Conservation (phyloP, 208 protist genomes). For the Porcisia deanei region DNA sequence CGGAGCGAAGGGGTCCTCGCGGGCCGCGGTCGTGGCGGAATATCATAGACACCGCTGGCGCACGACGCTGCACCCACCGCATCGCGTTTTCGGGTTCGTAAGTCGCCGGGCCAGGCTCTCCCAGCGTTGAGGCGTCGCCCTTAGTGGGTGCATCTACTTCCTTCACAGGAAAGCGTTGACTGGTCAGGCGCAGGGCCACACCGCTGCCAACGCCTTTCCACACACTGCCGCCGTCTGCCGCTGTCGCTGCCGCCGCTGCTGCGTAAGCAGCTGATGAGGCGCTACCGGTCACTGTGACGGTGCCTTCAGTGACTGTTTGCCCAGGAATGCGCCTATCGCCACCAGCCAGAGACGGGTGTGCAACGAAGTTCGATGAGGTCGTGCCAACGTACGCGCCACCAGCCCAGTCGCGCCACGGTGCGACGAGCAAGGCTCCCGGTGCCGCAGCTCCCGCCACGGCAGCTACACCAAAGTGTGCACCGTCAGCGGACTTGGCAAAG, state of each 20-base stretch:
- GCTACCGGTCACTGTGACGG: background rate
- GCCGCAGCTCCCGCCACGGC: background rate
- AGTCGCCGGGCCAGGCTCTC: conserved; percentile 26
- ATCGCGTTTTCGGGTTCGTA: conserved; percentile 27
- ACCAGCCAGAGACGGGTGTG: conserved; percentile 25
- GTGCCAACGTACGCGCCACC: conserved; percentile 31
- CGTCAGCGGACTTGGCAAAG: conserved; percentile 24
- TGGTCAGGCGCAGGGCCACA: conserved; percentile 28
- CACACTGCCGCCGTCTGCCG: background rate
- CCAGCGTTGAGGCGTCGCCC: conserved; percentile 17
- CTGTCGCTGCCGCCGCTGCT: background rate
- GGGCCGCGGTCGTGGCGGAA: conserved; percentile 32
- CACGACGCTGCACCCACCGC: conserved; percentile 14
- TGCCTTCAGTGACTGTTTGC: background rate
- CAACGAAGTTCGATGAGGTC: conserved; percentile 21
- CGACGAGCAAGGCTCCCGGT: conserved; percentile 3
- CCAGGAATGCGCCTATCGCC: conserved; percentile 14
- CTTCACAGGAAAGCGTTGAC: conserved; percentile 22
- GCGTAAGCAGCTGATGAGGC: background rate
- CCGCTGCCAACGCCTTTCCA: conserved; percentile 37
- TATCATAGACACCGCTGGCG: conserved; percentile 30
- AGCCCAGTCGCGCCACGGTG: conserved; percentile 34
- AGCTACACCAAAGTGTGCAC: conserved; percentile 17
- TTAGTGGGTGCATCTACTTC: background rate
- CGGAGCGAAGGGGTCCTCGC: conserved; percentile 22